phyloP scores from a whole-genome alignment of 2,329 filamentous ascomycete genomes.

The Diaporthe longicolla region DNA sequence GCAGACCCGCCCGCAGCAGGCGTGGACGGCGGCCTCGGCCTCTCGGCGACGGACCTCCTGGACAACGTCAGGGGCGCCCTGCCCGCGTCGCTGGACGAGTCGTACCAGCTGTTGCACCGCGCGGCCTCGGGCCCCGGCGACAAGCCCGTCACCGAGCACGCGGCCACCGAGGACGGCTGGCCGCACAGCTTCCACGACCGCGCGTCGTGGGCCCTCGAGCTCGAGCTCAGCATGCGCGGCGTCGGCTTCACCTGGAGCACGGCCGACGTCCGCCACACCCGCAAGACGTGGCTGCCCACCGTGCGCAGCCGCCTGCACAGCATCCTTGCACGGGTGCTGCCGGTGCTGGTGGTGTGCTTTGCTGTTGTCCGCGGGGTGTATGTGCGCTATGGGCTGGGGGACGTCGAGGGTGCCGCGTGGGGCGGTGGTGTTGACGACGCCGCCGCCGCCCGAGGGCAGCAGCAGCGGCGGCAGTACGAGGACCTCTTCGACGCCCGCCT shows the following conservation, averaged over 20 bases:
- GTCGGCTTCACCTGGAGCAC: constrained; percentile 61
- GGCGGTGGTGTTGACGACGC: background rate
- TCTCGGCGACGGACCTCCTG: constrained; percentile 13
- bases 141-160: constrained; percentile 54
- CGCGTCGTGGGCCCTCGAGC: constrained; percentile 59
- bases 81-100: background rate
- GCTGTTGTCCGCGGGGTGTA: constrained; percentile 53
- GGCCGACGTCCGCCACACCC: constrained; percentile 59
- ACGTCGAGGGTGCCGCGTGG: constrained; percentile 34
- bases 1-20: background rate
- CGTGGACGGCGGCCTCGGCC: background rate
- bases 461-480: background rate
- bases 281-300: constrained; percentile 59
- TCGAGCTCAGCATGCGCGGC: constrained; percentile 59
- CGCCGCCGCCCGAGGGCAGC: background rate
- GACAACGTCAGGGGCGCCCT: constrained; percentile 20
- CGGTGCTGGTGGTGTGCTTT: constrained; percentile 54
- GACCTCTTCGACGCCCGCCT: constrained; percentile 54
- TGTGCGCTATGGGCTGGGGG: constrained; percentile 43
- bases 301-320: constrained; percentile 56
- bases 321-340: constrained; percentile 54
- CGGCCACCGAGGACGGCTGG: constrained; percentile 55
- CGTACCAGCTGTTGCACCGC: constrained; percentile 43
- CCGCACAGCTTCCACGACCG: constrained; percentile 55
- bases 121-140: constrained; percentile 46